Evolutionary conservation across 2,329 filamentous ascomycete genomes (phyloP).

Genomic region (Sodiomyces alkalinus): DNA sequence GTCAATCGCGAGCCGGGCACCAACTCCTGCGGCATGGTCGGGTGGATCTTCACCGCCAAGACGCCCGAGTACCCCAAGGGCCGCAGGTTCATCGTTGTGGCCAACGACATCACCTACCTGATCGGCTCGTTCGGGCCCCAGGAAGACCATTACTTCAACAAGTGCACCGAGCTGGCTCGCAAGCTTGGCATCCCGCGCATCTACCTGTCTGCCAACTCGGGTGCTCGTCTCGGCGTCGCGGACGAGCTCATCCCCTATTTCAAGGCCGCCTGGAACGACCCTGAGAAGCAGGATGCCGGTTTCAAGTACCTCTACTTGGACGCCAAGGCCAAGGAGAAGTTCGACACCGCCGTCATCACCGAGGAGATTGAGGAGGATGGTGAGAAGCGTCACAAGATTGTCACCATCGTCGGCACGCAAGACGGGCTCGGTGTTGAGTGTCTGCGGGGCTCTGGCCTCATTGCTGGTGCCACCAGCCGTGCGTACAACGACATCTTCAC

Average conservation of each 20-base stretch:
- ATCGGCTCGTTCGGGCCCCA: slow-evolving; percentile 94
- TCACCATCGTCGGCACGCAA: slow-evolving; percentile 82
- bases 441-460: slow-evolving; percentile 89
- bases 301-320: slow-evolving; percentile 97
- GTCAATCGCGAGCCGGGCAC: slow-evolving; percentile 90
- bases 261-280: slow-evolving; percentile 91
- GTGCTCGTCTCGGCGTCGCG: slow-evolving; percentile 90
- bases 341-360: slow-evolving; percentile 62
- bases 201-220: slow-evolving; percentile 96
- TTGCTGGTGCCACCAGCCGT: slow-evolving; percentile 90
- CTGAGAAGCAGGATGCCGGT: slow-evolving; percentile 63
- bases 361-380: slow-evolving; percentile 76
- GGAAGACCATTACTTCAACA: slow-evolving; percentile 97
- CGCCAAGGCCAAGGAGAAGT: slow-evolving; percentile 70
- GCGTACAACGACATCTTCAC: slow-evolving; percentile 99
- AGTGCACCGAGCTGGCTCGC: slow-evolving; percentile 91
- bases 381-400: slow-evolving; percentile 86
- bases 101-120: slow-evolving; percentile 99
- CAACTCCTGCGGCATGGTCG: slow-evolving; percentile 96
- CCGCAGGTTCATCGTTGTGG: slow-evolving; percentile 85
- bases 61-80: slow-evolving; percentile 92
- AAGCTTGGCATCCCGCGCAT: slow-evolving; percentile 92
- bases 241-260: slow-evolving; percentile 96
- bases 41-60: slow-evolving; percentile 87
- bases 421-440: slow-evolving; percentile 97